Evolutionary conservation across 2,329 filamentous ascomycete species (phyloP).

Genomic region (Diaporthe caulivora): DNA sequence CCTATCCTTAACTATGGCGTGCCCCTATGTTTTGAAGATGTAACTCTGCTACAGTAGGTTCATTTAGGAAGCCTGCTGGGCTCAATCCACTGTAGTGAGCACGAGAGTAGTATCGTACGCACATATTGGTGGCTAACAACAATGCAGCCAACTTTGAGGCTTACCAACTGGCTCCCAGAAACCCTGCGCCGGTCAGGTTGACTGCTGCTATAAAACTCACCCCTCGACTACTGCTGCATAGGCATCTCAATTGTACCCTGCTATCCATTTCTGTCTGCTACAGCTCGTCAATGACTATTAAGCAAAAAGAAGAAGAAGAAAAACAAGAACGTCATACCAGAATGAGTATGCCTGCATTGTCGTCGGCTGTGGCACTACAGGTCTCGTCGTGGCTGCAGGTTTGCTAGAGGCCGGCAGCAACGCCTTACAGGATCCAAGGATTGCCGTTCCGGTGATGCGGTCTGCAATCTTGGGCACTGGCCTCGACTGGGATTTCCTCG

Average conservation of each 20-base stretch:
- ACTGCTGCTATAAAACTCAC: no score
- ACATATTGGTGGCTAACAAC: neutral
- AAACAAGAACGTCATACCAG: neutral
- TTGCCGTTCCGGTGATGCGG: slow-evolving; percentile 11
- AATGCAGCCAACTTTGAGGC: neutral
- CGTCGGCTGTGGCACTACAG: slow-evolving; percentile 20
- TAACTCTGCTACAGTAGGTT: no score
- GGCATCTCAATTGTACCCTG: neutral
- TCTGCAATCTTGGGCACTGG: slow-evolving; percentile 24
- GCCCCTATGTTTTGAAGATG: no score
- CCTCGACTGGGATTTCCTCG: slow-evolving; percentile 14
- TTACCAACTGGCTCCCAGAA: neutral
- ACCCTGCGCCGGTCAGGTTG: neutral
- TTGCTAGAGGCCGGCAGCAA: slow-evolving; percentile 23
- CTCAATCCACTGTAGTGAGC: no score
- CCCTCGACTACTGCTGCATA: neutral
- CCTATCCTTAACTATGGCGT: no score
- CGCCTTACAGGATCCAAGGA: slow-evolving; percentile 1
- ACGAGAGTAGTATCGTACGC: neutral
- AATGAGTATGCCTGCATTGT: neutral
- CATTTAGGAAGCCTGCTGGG: no score
- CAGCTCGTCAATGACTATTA: neutral
- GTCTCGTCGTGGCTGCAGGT: slow-evolving; percentile 19
- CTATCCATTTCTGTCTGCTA: neutral
- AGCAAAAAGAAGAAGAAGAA: no score